Conservation (phyloP, 2,329 filamentous ascomycete genomes). For the Emericellopsis cladophorae region DNA sequence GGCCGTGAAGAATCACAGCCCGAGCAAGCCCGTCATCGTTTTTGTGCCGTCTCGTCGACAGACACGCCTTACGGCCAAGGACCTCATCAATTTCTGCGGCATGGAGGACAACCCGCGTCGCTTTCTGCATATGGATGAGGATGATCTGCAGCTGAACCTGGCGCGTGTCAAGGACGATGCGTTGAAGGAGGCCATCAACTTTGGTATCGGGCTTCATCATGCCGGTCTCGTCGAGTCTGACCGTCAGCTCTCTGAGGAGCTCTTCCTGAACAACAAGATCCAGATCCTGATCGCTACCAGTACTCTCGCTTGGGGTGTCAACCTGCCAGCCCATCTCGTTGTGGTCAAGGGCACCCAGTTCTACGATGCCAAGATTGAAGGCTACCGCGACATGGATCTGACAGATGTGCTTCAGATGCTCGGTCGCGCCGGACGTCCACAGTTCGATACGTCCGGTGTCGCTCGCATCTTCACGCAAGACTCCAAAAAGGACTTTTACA, state of each 20-base stretch:
- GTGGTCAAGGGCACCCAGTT: conserved; percentile 98
- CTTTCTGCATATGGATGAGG: conserved; percentile 89
- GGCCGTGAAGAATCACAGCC: conserved; percentile 92
- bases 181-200: conserved; percentile 84
- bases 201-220: conserved; percentile 94
- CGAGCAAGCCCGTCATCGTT: conserved; percentile 93
- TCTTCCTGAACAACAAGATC: conserved; percentile 96
- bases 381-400: conserved; percentile 96
- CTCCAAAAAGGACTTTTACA: conserved; percentile 97
- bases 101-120: conserved; percentile 96
- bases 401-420: conserved; percentile 98
- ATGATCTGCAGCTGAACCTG: conserved; percentile 83
- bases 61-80: conserved; percentile 87
- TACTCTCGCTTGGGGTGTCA: conserved; percentile 96
- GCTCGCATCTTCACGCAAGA: conserved; percentile 97
- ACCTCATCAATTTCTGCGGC: conserved; percentile 92
- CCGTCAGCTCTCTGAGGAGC: conserved; percentile 78
- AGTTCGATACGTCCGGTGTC: conserved; percentile 93
- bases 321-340: conserved; percentile 89
- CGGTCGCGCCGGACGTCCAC: conserved; percentile 84
- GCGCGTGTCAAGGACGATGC: conserved; percentile 85
- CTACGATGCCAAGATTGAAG: conserved; percentile 95
- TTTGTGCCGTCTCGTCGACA: conserved; percentile 94
- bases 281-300: conserved; percentile 93
- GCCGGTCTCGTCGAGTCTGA: conserved; percentile 93